Percentiles rank a stretch among this genome's conserved stretches.
These are phyloP conservation scores for Calonectria montana DNA, from an alignment of 2,329 filamentous ascomycete species.

Conservation along the genomic window DNA sequence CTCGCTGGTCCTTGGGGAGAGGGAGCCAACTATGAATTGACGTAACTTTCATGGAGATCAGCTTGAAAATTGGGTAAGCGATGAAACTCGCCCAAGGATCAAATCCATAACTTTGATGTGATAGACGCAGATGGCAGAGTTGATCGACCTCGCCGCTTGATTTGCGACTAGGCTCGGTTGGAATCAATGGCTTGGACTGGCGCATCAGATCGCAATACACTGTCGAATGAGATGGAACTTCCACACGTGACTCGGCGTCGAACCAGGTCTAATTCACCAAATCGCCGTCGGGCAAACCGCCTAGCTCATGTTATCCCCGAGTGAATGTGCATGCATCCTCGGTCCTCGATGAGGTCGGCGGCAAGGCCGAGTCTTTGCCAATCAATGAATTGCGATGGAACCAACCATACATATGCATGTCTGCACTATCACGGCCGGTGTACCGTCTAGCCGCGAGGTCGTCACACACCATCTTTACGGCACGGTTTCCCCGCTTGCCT, in stretches of 20 bases:
- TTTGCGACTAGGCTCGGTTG: background rate
- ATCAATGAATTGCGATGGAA: background rate
- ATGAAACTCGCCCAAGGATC: background rate
- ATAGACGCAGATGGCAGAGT: background rate
- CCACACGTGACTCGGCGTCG: conserved; percentile 8
- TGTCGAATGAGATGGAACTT: background rate
- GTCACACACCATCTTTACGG: background rate
- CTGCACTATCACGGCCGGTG: background rate
- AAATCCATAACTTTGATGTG: background rate
- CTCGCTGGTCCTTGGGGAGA: background rate
- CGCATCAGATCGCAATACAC: background rate
- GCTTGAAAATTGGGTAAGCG: conserved; percentile 4
- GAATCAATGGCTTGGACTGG: background rate
- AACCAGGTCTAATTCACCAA: background rate
- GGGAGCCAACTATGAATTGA: background rate
- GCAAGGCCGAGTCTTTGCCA: background rate
- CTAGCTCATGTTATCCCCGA: background rate
- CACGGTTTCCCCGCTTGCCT: conserved; percentile 14
- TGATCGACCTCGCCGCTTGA: background rate
- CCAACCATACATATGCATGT: background rate
- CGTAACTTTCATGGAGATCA: conserved; percentile 11
- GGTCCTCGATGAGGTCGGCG: background rate
- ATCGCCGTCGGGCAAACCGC: conserved; percentile 17
- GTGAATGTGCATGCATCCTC: background rate
- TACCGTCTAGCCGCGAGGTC: conserved; percentile 16